phyloP scores from a whole-genome alignment of 768 basidiomycete species.

The Lactifluus subvellereus region DNA sequence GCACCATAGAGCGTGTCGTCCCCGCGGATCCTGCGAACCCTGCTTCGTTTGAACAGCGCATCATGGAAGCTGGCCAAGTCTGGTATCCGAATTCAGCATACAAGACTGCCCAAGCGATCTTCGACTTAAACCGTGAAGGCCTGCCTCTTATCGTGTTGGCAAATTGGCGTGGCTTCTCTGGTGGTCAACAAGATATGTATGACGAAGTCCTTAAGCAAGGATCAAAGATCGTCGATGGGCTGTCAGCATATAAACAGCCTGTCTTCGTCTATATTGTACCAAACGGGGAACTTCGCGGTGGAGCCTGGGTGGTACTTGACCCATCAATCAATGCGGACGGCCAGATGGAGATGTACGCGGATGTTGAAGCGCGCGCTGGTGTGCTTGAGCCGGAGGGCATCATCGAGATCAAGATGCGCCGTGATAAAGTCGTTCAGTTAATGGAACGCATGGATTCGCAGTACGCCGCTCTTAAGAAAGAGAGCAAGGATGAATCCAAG shows the following conservation, averaged over 20 bases:
- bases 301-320: constrained; percentile 99
- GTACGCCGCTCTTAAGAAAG: constrained; percentile 75
- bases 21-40: constrained; percentile 98
- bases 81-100: constrained; percentile 99
- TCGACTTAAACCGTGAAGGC: constrained; percentile 96
- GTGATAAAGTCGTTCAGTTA: constrained; percentile 80
- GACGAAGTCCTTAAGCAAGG: constrained; percentile 97
- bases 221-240: constrained; percentile 96
- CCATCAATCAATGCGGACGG: constrained; percentile 88
- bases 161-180: constrained; percentile 99
- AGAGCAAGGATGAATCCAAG: constrained; percentile 69
- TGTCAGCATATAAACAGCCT: constrained; percentile 95
- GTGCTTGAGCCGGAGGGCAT: constrained; percentile 96
- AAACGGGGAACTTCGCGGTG: constrained; percentile 97
- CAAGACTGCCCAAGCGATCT: constrained; percentile 99
- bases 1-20: constrained; percentile 92
- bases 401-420: constrained; percentile 96
- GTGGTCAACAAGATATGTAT: constrained; percentile 99
- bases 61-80: constrained; percentile 99
- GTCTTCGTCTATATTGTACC: constrained; percentile 98
- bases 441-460: constrained; percentile 92
- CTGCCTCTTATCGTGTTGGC: constrained; percentile 97
- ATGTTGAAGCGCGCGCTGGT: constrained; percentile 92
- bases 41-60: constrained; percentile 90
- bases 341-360: constrained; percentile 99